Evolutionary conservation across 2,329 filamentous ascomycete genomes (phyloP).

Genomic region (Colletotrichum sp.): DNA sequence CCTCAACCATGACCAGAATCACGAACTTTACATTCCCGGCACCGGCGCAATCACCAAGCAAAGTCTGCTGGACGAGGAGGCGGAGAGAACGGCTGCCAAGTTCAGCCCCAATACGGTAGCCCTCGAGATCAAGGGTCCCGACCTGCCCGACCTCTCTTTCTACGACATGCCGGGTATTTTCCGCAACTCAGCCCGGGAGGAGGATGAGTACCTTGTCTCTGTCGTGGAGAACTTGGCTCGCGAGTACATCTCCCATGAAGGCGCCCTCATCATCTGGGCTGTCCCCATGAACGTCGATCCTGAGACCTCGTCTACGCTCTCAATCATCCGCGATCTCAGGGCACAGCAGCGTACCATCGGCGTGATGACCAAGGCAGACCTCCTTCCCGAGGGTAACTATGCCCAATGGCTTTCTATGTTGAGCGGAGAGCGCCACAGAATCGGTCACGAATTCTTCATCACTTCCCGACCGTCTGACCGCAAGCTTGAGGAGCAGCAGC

Average conservation of each 20-base stretch:
- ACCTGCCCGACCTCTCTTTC: conserved; percentile 77
- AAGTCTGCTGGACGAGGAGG: conserved; percentile 35
- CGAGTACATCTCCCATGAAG: conserved; percentile 71
- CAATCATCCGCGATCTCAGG: conserved; percentile 62
- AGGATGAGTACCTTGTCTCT: conserved; percentile 71
- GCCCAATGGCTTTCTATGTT: conserved; percentile 70
- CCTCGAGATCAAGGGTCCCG: conserved; percentile 75
- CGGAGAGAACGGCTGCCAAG: conserved; percentile 58
- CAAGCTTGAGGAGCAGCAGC: conserved; percentile 54
- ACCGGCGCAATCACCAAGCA: conserved; percentile 46
- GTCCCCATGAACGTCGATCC: conserved; percentile 81
- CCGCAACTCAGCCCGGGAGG: conserved; percentile 66
- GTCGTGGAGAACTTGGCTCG: conserved; percentile 75
- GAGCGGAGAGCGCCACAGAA: conserved; percentile 60
- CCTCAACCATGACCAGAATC: conserved; percentile 67
- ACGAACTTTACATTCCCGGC: conserved; percentile 59
- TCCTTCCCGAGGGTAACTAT: conserved; percentile 60
- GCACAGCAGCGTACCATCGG: conserved; percentile 70
- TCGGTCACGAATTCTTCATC: conserved; percentile 80
- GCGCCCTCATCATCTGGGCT: conserved; percentile 79
- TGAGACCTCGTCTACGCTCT: conserved; percentile 74
- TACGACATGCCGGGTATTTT: conserved; percentile 88
- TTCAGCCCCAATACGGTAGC: conserved; percentile 86
- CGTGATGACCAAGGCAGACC: conserved; percentile 86
- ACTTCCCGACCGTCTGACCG: conserved; percentile 70